Evolutionary conservation across 176 grass and related monocot species (phyloP).

Genomic region (Coix lacrymajobi): DNA sequence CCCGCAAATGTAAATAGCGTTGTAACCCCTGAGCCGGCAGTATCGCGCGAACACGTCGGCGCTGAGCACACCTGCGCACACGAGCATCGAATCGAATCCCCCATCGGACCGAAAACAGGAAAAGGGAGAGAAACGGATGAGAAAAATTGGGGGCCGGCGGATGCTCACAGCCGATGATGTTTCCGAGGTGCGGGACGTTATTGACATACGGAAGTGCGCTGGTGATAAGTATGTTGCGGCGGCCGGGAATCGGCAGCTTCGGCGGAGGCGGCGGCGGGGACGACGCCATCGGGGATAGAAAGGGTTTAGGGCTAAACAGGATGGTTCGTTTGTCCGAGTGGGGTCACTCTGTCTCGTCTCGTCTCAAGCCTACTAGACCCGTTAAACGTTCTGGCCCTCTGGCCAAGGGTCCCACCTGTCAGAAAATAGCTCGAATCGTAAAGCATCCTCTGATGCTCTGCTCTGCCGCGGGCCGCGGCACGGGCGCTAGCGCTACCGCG

Average conservation of each 20-base stretch:
- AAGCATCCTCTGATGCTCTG: neutral
- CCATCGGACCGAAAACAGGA: neutral
- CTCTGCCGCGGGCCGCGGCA: neutral
- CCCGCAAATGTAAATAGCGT: conserved; percentile 89
- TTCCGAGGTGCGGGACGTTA: conserved; percentile 79
- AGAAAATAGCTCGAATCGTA: neutral
- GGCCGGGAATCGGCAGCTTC: conserved; percentile 62
- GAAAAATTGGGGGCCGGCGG: neutral
- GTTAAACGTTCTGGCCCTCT: neutral
- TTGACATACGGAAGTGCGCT: conserved; percentile 84
- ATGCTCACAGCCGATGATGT: conserved; percentile 79
- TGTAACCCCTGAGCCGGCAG: conserved; percentile 84
- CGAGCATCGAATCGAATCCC: neutral
- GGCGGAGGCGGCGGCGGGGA: conserved; percentile 24
- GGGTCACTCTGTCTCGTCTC: neutral
- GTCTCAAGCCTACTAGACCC: neutral
- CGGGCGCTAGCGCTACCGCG: neutral
- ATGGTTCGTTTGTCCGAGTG: neutral
- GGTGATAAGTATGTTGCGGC: conserved; percentile 79
- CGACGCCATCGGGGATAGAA: conserved; percentile 14
- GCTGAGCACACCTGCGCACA: conserved; percentile 74
- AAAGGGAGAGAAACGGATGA: neutral
- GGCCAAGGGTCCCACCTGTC: neutral
- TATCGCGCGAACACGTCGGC: conserved; percentile 94
- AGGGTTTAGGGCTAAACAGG: conserved; percentile 14